phyloP scores from a whole-genome alignment of 2,329 filamentous ascomycete genomes.

The Colletotrichum musae region DNA sequence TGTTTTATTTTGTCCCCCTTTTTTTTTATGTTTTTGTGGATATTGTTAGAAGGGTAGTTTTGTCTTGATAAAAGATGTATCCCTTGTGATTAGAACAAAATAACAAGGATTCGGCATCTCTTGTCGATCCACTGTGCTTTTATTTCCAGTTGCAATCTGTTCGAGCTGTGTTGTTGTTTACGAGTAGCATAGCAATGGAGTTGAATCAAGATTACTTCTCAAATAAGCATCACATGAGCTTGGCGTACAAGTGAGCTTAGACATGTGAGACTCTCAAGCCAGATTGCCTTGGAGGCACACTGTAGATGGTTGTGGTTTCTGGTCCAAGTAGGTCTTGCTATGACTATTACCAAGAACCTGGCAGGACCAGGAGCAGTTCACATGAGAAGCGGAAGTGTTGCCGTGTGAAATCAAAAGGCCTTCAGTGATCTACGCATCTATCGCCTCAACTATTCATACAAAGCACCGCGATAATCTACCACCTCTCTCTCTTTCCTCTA shows the following conservation, averaged over 20 bases:
- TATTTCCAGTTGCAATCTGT: no score
- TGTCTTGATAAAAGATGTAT: background rate
- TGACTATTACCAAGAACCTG: no score
- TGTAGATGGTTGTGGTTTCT: no score
- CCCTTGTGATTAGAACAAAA: slow-evolving; percentile 5
- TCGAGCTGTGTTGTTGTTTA: background rate
- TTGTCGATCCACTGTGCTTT: background rate
- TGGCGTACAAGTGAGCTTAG: no score
- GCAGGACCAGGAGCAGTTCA: no score
- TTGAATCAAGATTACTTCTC: background rate
- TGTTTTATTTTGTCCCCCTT: background rate
- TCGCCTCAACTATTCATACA: background rate
- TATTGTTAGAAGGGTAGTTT: background rate
- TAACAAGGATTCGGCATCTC: background rate
- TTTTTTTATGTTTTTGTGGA: slow-evolving; percentile 13
- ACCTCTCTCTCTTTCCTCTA: no score
- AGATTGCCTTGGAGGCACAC: no score
- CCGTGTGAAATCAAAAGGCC: no score
- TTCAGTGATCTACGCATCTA: background rate
- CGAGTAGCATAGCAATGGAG: slow-evolving; percentile 28
- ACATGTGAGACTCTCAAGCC: no score
- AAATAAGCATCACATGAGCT: no score
- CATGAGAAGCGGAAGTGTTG: no score
- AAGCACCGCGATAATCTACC: background rate
- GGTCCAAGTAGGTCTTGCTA: no score